phyloP scores from a whole-genome alignment of 306 rosid genomes.

The Malus orientalis region DNA sequence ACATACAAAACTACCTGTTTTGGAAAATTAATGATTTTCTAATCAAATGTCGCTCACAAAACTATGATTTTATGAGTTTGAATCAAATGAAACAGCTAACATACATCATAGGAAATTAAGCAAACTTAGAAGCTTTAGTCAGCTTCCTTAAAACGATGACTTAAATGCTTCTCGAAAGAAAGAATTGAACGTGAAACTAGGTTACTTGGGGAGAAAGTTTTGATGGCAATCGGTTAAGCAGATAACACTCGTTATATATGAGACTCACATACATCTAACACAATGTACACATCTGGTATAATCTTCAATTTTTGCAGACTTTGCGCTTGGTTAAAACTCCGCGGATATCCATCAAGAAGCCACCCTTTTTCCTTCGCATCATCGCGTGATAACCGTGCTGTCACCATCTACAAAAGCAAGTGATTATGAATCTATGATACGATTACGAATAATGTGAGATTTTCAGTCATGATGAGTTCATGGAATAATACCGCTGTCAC shows the following conservation, averaged over 20 bases:
- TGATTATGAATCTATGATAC: not conserved
- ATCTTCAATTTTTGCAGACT: constrained; percentile 67
- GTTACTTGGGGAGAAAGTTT: not conserved
- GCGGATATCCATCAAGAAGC: constrained; percentile 97
- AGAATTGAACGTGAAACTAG: not conserved
- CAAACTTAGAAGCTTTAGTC: not conserved
- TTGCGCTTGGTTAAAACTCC: constrained; percentile 68
- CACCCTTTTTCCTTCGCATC: constrained; percentile 79
- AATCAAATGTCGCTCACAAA: not conserved
- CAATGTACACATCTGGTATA: constrained; percentile 65
- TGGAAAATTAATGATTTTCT: not conserved
- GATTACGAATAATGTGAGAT: constrained; percentile 7
- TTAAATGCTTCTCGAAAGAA: not conserved
- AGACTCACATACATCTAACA: constrained; percentile 64
- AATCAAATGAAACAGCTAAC: not conserved
- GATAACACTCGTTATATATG: not conserved
- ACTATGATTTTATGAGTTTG: not conserved
- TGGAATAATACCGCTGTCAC: constrained; percentile 58
- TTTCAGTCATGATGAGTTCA: constrained; percentile 2
- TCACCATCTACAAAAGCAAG: constrained; percentile 62
- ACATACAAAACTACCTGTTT: not conserved
- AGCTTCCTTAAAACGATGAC: not conserved
- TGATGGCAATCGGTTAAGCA: too few species aligned
- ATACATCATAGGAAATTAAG: not conserved
- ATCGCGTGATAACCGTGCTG: constrained; percentile 48